A percentile compares a stretch with the other conserved stretches of the same genome.
These are phyloP conservation scores for Apiospora arundinis DNA, from an alignment of 2,329 filamentous ascomycete species.

Conservation along the genomic window DNA sequence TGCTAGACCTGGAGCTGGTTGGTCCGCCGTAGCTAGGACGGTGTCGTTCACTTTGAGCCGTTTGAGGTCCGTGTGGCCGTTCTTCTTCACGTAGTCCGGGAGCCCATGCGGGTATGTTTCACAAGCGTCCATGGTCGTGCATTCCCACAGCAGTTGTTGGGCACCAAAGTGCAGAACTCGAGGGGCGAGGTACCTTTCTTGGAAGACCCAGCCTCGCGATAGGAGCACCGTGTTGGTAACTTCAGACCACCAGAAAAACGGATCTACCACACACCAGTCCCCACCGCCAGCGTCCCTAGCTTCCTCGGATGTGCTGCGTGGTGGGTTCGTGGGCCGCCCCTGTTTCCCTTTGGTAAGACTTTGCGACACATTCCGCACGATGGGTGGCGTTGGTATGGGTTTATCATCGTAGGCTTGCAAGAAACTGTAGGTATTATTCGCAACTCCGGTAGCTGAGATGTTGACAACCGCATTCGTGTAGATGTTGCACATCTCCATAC, in stretches of 20 bases:
- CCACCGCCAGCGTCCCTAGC: too few species aligned
- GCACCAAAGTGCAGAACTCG: slow-evolving; percentile 10
- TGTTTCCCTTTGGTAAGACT: background rate
- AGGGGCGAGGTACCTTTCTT: slow-evolving; percentile 15
- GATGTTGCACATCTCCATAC: slow-evolving; percentile 21
- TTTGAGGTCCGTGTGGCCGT: slow-evolving; percentile 21
- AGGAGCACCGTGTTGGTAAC: slow-evolving; percentile 21
- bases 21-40: background rate
- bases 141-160: slow-evolving; percentile 20
- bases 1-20: background rate
- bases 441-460: slow-evolving; percentile 20
- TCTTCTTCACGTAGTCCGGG: background rate
- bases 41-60: background rate
- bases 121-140: slow-evolving; percentile 20
- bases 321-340: too few species aligned
- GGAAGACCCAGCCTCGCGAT: slow-evolving; percentile 18
- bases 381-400: background rate
- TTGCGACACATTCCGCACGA: background rate
- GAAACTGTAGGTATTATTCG: slow-evolving; percentile 9
- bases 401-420: background rate
- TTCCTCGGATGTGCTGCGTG: background rate
- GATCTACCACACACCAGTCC: slow-evolving; percentile 3
- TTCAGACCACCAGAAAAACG: slow-evolving; percentile 22
- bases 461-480: slow-evolving; percentile 21
- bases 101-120: slow-evolving; percentile 18